These are phyloP conservation scores for Penicillium cinerascens DNA, from an alignment of 495 filamentous ascomycete genomes.

Conservation along the genomic window DNA sequence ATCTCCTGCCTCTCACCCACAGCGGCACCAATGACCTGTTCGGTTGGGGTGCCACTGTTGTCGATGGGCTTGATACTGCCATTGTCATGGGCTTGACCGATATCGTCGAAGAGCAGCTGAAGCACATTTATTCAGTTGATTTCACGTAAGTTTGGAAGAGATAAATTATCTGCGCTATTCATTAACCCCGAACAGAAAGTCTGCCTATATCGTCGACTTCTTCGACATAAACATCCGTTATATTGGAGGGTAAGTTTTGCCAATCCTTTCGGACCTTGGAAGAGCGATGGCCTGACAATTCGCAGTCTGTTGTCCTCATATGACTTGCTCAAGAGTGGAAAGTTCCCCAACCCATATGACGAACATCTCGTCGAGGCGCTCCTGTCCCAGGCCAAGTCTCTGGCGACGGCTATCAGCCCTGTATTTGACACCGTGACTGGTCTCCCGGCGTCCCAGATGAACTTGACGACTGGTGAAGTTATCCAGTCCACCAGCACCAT, in stretches of 20 bases:
- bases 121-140: slow-evolving; percentile 18
- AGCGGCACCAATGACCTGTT: slow-evolving; percentile 18
- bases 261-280: background rate
- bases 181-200: slow-evolving; percentile 11
- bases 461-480: slow-evolving; percentile 12
- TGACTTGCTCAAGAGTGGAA: slow-evolving; percentile 22
- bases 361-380: slow-evolving; percentile 15
- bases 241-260: slow-evolving; percentile 13
- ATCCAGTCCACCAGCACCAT: slow-evolving; percentile 13
- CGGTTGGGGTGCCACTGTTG: slow-evolving; percentile 21
- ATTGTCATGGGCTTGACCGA: slow-evolving; percentile 24
- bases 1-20: slow-evolving; percentile 18
- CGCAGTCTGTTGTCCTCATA: slow-evolving; percentile 21
- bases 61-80: slow-evolving; percentile 23
- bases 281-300: background rate
- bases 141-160: slow-evolving; percentile 13
- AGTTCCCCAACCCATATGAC: slow-evolving; percentile 16
- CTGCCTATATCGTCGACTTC: slow-evolving; percentile 14
- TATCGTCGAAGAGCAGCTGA: slow-evolving; percentile 20
- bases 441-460: slow-evolving; percentile 10
- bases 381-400: slow-evolving; percentile 16
- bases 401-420: slow-evolving; percentile 15
- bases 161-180: background rate
- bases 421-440: slow-evolving; percentile 21
- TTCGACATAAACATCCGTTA: slow-evolving; percentile 25